Base-by-base conservation (phyloP, 495 filamentous ascomycete genomes). In the Podospora pseudocomata region DNA sequence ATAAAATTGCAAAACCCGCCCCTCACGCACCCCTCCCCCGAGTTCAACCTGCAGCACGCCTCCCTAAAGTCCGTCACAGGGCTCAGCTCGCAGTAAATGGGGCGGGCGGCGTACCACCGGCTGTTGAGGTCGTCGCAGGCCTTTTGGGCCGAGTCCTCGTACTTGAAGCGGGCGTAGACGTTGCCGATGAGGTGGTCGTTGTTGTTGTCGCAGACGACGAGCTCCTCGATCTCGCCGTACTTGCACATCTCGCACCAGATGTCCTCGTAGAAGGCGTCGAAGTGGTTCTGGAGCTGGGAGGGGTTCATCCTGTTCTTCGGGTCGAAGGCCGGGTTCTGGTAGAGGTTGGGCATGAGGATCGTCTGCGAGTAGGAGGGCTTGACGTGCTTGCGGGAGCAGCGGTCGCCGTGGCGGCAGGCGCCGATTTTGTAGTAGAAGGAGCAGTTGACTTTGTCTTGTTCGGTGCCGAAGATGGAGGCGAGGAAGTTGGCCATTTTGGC, bases 1-100 rank as follows among this genome's bases (percentile, higher is more conserved):
- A 99, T 99, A 79, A 99, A 99, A 77, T 99, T 99, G 85, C 95
- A 99, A 82, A 98, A 98, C 2, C 95, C 95, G 55, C 93, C 96
- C 66, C 95, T 84, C 20, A 97, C 94, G 81, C 95, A 99, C 3
- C 95, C 95, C 77, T 98, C 95, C 54, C 94, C 95, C 57, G 86
- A 90, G 77, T 99, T 99, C 63, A 98, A 83, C 60, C 95, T 86
- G 81, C 95, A 99, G 79, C 95, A 99, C 2, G 95, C 95, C 85
- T 99, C 95, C 75, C 95, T 87, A 82, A 99, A 99, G 84, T 99
- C 95, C 56, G 95, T 99, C 23, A 99, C 95, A 74, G 95, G 95
- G 63, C 89, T 92, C 64, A 99, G 81, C 77, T 99, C 95, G 88
- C 94, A 97, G 82, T 99, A 99, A 77, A 99, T 96, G 59, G 95